Evolutionary conservation across 2,329 filamentous ascomycete genomes (phyloP).

Genomic region (Lasiodiplodia sp.): DNA sequence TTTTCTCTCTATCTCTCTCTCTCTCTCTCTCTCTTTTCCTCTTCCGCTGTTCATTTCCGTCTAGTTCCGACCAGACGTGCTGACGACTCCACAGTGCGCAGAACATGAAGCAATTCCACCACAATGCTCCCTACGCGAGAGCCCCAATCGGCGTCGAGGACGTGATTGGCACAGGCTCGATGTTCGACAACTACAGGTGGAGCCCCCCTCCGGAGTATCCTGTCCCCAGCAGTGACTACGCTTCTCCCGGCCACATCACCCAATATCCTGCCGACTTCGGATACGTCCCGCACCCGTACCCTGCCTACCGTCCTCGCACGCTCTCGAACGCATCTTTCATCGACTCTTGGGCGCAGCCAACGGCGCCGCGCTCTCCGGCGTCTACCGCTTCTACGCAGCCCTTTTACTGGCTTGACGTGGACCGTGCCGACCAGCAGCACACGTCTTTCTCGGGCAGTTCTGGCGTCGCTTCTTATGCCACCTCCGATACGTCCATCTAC

Average conservation of each 20-base stretch:
- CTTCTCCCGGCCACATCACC: slow-evolving; percentile 37
- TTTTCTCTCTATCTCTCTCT: slow-evolving; percentile 4
- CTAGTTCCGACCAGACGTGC: background rate
- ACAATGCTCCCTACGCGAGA: slow-evolving; percentile 1
- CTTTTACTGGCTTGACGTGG: slow-evolving; percentile 30
- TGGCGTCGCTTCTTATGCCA: slow-evolving; percentile 27
- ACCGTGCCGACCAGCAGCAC: slow-evolving; percentile 20
- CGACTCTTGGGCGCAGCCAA: slow-evolving; percentile 34
- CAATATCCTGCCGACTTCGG: slow-evolving; percentile 27
- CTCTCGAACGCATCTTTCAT: slow-evolving; percentile 47
- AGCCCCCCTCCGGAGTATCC: slow-evolving; percentile 28
- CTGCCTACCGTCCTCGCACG: slow-evolving; percentile 42
- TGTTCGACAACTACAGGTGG: slow-evolving; percentile 27
- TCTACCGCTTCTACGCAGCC: slow-evolving; percentile 42
- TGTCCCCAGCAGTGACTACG: slow-evolving; percentile 44
- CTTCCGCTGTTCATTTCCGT: no score
- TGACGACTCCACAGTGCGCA: slow-evolving; percentile 5
- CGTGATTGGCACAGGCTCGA: slow-evolving; percentile 9
- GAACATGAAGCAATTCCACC: slow-evolving; percentile 16
- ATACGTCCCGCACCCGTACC: slow-evolving; percentile 29
- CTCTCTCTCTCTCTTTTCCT: background rate
- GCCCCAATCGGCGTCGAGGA: slow-evolving; percentile 7
- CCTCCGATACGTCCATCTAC: slow-evolving; percentile 30
- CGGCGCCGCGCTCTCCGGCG: slow-evolving; percentile 39
- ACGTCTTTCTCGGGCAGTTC: slow-evolving; percentile 28